phyloP scores from a whole-genome alignment of 768 basidiomycete genomes.

The Agrocybe pediades region DNA sequence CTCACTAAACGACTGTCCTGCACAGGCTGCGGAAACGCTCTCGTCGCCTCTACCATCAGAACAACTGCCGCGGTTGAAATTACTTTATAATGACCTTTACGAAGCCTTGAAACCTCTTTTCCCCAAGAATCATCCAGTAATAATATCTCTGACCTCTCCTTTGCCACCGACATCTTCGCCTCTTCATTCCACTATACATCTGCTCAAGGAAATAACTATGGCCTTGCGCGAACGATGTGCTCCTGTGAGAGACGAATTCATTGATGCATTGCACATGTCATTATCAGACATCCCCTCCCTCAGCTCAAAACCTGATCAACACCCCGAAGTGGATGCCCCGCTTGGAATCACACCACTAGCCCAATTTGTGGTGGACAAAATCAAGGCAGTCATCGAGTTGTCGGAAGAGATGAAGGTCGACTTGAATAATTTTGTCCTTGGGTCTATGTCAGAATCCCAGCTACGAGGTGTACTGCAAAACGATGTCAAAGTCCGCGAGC shows the following conservation, averaged over 20 bases:
- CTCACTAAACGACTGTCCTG: neutral
- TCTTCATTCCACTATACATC: slow-evolving; percentile 52
- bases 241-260: slow-evolving; percentile 57
- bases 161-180: slow-evolving; percentile 71
- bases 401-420: slow-evolving; percentile 70
- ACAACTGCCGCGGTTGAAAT: slow-evolving; percentile 61
- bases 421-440: slow-evolving; percentile 63
- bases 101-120: slow-evolving; percentile 57
- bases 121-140: slow-evolving; percentile 50
- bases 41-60: slow-evolving; percentile 58
- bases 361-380: slow-evolving; percentile 44
- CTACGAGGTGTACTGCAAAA: slow-evolving; percentile 47
- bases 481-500: slow-evolving; percentile 58
- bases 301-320: neutral
- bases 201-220: slow-evolving; percentile 55
- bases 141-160: slow-evolving; percentile 56
- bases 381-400: slow-evolving; percentile 50
- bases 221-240: slow-evolving; percentile 65
- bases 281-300: slow-evolving; percentile 22
- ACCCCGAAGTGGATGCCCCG: neutral
- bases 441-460: slow-evolving; percentile 66
- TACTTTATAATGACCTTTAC: slow-evolving; percentile 55
- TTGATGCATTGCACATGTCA: slow-evolving; percentile 48
- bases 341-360: slow-evolving; percentile 38
- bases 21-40: slow-evolving; percentile 57